These are phyloP conservation scores for Urtica urens DNA, from an alignment of 306 rosid species.

Conservation along the genomic window DNA sequence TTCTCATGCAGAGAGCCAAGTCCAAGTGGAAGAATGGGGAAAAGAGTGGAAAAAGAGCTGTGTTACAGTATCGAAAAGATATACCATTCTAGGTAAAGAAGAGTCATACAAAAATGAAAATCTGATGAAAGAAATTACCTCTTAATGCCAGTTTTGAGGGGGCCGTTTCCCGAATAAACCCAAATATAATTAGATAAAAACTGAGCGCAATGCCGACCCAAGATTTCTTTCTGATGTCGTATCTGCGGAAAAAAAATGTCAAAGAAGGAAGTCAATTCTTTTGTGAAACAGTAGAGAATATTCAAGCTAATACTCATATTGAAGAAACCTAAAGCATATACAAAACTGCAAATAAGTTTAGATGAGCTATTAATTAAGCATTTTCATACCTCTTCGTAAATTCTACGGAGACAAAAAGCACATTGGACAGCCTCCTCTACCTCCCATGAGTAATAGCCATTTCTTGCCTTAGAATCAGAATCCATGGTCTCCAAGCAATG, in stretches of 20 bases:
- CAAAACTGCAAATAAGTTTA: not conserved
- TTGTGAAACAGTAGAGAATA: too few relatives aligned
- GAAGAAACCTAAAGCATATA: not conserved
- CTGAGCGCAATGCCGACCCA: conserved; percentile 53
- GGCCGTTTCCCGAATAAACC: conserved; percentile 73
- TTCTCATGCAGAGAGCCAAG: not conserved
- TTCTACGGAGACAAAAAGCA: conserved; percentile 64
- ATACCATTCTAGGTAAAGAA: too few relatives aligned
- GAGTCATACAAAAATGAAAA: too few relatives aligned
- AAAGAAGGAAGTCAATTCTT: conserved; percentile 9
- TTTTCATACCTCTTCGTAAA: conserved; percentile 64
- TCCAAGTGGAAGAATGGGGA: not conserved
- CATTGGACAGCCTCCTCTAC: conserved; percentile 75
- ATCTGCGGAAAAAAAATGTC: conserved; percentile 37
- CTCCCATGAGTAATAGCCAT: conserved; percentile 55
- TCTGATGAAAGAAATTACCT: conserved; percentile 34
- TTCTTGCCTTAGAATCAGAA: conserved; percentile 18
- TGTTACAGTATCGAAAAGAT: not conserved
- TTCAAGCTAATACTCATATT: too few relatives aligned
- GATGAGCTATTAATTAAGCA: conserved; percentile 8
- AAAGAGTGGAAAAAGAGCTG: not conserved
- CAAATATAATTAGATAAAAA: conserved; percentile 60
- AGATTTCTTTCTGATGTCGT: conserved; percentile 56
- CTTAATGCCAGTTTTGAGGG: conserved; percentile 57
- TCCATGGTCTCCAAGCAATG: conserved; percentile 63